Evolutionary conservation across 129 eudicot genomes (phyloP).

Genomic region (Centella asiatica): DNA sequence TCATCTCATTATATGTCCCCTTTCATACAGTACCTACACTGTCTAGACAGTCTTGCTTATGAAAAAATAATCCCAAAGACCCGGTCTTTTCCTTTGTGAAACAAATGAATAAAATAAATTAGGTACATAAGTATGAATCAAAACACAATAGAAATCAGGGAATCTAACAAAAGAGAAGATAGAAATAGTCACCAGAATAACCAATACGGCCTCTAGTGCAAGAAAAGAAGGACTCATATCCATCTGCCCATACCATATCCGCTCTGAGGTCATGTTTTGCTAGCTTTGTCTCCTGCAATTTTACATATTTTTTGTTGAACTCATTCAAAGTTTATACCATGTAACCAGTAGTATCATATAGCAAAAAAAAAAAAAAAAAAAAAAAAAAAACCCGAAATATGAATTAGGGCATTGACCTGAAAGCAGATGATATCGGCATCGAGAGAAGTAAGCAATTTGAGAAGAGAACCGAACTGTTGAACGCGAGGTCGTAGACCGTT

Average conservation of each 20-base stretch:
- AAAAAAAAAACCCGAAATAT: background rate
- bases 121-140: no score
- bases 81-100: no score
- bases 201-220: slow-evolving; percentile 89
- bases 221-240: slow-evolving; percentile 90
- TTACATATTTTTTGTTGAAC: background rate
- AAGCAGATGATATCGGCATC: slow-evolving; percentile 91
- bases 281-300: slow-evolving; percentile 62
- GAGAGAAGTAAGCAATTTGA: slow-evolving; percentile 70
- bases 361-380: background rate
- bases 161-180: background rate
- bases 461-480: slow-evolving; percentile 85
- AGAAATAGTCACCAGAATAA: slow-evolving; percentile 54
- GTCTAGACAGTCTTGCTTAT: no score
- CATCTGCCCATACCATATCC: slow-evolving; percentile 82
- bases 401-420: slow-evolving; percentile 49
- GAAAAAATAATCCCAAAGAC: no score
- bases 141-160: no score
- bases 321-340: background rate
- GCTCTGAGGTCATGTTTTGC: slow-evolving; percentile 78
- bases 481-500: slow-evolving; percentile 89
- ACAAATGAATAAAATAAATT: no score
- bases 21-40: no score
- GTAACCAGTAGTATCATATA: background rate
- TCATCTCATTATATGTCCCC: no score